Conservation (phyloP, 2,329 filamentous ascomycete genomes). For the Fusarium ramigenum region DNA sequence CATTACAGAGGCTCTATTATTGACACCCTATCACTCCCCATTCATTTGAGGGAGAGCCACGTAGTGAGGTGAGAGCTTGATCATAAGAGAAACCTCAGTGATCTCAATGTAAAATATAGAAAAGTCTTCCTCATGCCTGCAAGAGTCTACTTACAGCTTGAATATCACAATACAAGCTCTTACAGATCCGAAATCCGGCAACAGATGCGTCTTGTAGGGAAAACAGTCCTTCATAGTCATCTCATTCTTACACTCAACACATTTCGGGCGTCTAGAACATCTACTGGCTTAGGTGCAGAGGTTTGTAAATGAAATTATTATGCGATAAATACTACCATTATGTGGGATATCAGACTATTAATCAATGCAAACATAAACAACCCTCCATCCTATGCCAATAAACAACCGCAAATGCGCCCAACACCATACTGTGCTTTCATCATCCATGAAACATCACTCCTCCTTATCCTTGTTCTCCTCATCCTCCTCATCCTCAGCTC, state of each 20-base stretch:
- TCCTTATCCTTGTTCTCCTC: constrained; percentile 48
- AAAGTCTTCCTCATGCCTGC: neutral
- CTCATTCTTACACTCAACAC: neutral
- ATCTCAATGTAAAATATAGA: neutral
- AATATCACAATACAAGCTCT: too few species aligned
- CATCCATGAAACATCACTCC: constrained; percentile 36
- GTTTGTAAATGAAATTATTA: neutral
- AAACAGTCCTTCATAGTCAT: neutral
- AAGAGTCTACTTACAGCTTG: too few species aligned
- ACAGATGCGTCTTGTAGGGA: too few species aligned
- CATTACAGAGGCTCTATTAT: neutral
- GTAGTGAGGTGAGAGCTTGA: neutral
- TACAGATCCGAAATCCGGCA: too few species aligned
- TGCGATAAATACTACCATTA: constrained; percentile 24
- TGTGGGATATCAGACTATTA: constrained; percentile 24
- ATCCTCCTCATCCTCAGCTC: constrained; percentile 60
- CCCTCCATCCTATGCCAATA: constrained; percentile 14
- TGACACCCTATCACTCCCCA: neutral
- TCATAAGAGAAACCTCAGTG: neutral
- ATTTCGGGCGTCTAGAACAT: neutral
- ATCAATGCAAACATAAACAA: constrained; percentile 3
- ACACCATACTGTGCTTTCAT: constrained; percentile 29
- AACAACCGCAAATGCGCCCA: constrained; percentile 20
- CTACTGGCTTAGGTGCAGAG: neutral
- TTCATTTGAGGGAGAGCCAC: neutral